Conservation (phyloP, 139 green algal genomes). For the Haematococcus sp. region DNA sequence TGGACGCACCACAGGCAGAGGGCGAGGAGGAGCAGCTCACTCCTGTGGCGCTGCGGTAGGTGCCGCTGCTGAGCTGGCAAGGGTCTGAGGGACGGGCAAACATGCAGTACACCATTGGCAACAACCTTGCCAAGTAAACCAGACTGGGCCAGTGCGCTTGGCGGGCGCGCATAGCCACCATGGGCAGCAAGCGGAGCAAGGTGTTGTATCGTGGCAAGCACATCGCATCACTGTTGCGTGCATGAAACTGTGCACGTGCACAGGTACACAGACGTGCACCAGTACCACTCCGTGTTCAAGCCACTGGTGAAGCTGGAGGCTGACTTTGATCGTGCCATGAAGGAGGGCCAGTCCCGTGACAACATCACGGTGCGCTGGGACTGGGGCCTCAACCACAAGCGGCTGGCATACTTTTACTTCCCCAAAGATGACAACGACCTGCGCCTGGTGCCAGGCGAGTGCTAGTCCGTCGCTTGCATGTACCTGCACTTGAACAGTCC, state of each 20-base stretch:
- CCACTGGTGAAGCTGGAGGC: conserved; percentile 90
- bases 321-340: conserved; percentile 87
- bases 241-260: too few species aligned
- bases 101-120: too few species aligned
- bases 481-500: background rate
- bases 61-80: background rate
- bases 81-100: too few species aligned
- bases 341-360: conserved; percentile 83
- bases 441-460: conserved; percentile 35
- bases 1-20: conserved; percentile 45
- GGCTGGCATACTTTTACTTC: conserved; percentile 89
- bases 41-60: conserved; percentile 86
- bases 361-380: conserved; percentile 92
- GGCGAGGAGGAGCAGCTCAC: conserved; percentile 22
- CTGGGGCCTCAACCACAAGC: conserved; percentile 87
- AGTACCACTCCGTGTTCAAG: conserved; percentile 41
- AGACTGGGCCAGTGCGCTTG: too few species aligned
- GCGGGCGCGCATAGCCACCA: too few species aligned
- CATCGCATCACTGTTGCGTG: too few species aligned
- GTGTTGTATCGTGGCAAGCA: too few species aligned
- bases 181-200: too few species aligned
- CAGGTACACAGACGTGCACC: conserved; percentile 23
- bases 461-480: background rate
- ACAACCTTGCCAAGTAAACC: too few species aligned
- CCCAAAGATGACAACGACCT: conserved; percentile 67